These are phyloP conservation scores for Myxozyma neglecta DNA, from an alignment of 805 yeast genomes.

Conservation along the genomic window DNA sequence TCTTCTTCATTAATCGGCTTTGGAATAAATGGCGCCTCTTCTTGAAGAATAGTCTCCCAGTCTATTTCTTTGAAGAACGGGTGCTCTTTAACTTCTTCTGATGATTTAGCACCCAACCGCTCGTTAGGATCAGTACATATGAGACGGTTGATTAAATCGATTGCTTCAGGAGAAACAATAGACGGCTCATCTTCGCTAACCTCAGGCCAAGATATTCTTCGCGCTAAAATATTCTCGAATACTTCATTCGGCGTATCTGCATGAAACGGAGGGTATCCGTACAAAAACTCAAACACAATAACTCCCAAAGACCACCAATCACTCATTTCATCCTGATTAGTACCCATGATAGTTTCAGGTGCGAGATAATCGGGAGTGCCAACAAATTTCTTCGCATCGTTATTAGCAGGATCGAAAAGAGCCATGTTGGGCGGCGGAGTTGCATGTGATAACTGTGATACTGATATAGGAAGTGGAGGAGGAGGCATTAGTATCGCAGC, in stretches of 20 bases:
- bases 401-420: slow-evolving; percentile 67
- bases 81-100: slow-evolving; percentile 75
- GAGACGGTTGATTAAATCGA: slow-evolving; percentile 66
- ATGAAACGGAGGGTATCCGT: slow-evolving; percentile 95
- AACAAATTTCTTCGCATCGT: slow-evolving; percentile 66
- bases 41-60: slow-evolving; percentile 75
- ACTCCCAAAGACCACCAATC: slow-evolving; percentile 99
- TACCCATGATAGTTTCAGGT: slow-evolving; percentile 89
- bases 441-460: not conserved
- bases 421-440: slow-evolving; percentile 39
- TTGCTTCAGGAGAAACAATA: slow-evolving; percentile 60
- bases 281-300: slow-evolving; percentile 84
- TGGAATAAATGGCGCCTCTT: slow-evolving; percentile 81
- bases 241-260: slow-evolving; percentile 76
- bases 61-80: slow-evolving; percentile 69
- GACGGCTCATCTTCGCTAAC: slow-evolving; percentile 48
- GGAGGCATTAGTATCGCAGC: slow-evolving; percentile 12
- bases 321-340: slow-evolving; percentile 77
- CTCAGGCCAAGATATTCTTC: slow-evolving; percentile 83
- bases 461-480: slow-evolving; percentile 13
- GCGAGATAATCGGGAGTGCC: slow-evolving; percentile 98
- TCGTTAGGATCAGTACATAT: slow-evolving; percentile 61
- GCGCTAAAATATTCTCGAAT: slow-evolving; percentile 73
- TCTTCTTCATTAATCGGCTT: slow-evolving; percentile 73
- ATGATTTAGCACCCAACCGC: slow-evolving; percentile 74